A percentile compares a stretch with the other conserved stretches of the same genome.
These are phyloP conservation scores for sorghum (Sorghum bicolor) DNA, from an alignment of 176 grass and related monocot species.

Conservation along the genomic window Sorghum_bicolor_NCBIv3 NC_012871.2:69971501-69972000, in stretches of 20 bases:
- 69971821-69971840: not conserved
- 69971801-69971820: not conserved
- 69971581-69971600: constrained; percentile 70
- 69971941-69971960: constrained; percentile 84
- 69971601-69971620: constrained; percentile 82
- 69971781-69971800: not conserved
- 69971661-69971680: not conserved
- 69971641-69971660: constrained; percentile 39
- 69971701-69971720: not conserved
- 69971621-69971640: constrained; percentile 95
- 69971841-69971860: not conserved
- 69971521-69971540: constrained; percentile 78
- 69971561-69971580: constrained; percentile 84
- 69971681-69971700: constrained; percentile 1
- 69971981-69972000: constrained; percentile 93
- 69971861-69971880: not conserved
- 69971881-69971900: not conserved
- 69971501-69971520: constrained; percentile 93
- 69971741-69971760: not conserved
- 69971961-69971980: constrained; percentile 87
- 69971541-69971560: constrained; percentile 82
- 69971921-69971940: constrained; percentile 75
- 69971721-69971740: not conserved
- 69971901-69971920: constrained; percentile 78
- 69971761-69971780: not conserved